phyloP scores from a whole-genome alignment of 2,329 filamentous ascomycete genomes.

The Albophoma yamanashiensis region DNA sequence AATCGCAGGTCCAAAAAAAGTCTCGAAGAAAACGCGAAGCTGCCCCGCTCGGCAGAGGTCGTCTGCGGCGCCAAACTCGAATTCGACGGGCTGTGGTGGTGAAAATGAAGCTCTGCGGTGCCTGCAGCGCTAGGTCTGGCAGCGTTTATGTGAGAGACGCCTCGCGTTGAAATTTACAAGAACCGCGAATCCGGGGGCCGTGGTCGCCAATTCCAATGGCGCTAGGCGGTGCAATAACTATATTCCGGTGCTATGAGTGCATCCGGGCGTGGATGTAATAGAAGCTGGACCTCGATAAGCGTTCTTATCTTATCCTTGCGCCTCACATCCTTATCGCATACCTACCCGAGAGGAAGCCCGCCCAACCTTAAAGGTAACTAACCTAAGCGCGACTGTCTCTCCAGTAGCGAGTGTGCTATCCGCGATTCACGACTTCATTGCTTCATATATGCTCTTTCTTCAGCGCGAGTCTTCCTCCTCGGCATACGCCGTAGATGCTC shows the following conservation, averaged over 20 bases:
- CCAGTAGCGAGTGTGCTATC: not conserved
- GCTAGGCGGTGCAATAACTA: constrained; percentile 26
- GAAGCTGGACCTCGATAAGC: not conserved
- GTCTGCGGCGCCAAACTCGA: not conserved
- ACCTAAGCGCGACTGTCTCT: not conserved
- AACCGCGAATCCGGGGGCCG: constrained; percentile 26
- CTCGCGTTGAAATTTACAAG: constrained; percentile 28
- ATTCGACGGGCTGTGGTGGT: not conserved
- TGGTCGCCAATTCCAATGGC: constrained; percentile 28
- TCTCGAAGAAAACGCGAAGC: not conserved
- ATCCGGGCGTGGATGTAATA: constrained; percentile 5
- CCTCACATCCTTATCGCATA: not conserved
- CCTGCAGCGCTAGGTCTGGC: constrained; percentile 5
- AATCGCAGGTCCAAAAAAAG: not conserved
- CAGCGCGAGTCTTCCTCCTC: not conserved
- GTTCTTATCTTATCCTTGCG: constrained; percentile 8
- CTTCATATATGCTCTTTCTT: not conserved
- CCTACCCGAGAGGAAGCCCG: no score
- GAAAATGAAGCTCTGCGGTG: not conserved
- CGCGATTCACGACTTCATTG: not conserved
- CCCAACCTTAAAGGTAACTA: not conserved
- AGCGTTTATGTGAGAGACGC: not conserved
- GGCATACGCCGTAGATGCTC: not conserved
- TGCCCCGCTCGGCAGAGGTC: not conserved
- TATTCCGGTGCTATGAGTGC: constrained; percentile 18